phyloP scores from a whole-genome alignment of 495 filamentous ascomycete species.

The Tuber aestivum region DNA sequence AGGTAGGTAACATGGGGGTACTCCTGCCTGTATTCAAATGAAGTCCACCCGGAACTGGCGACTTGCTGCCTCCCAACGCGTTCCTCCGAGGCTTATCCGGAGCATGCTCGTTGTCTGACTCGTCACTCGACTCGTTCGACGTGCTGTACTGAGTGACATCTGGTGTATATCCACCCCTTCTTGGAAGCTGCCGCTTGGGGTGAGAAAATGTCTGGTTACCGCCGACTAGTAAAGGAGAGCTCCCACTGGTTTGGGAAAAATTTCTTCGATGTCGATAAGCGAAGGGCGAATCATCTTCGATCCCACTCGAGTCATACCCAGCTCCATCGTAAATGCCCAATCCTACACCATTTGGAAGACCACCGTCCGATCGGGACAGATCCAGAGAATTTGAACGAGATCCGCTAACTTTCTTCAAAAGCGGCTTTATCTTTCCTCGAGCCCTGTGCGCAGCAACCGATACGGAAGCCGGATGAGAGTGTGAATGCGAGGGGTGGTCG shows the following conservation, averaged over 20 bases:
- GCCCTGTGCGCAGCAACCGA: conserved; percentile 34
- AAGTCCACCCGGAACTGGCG: conserved; percentile 23
- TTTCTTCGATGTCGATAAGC: conserved; percentile 40
- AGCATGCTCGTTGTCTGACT: conserved; percentile 36
- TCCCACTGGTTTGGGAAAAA: conserved; percentile 34
- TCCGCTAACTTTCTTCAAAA: conserved; percentile 41
- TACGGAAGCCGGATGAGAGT: background rate
- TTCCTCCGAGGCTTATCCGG: conserved; percentile 25
- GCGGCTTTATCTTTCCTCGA: conserved; percentile 42
- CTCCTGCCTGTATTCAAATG: conserved; percentile 34
- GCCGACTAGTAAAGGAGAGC: conserved; percentile 33
- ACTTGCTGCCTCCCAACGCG: conserved; percentile 33
- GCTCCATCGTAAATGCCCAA: conserved; percentile 41
- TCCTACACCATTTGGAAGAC: conserved; percentile 38
- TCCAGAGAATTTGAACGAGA: conserved; percentile 40
- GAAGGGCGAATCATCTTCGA: conserved; percentile 40
- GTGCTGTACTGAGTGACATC: conserved; percentile 36
- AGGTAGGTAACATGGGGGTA: conserved; percentile 37
- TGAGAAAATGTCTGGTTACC: conserved; percentile 37
- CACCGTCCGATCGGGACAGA: conserved; percentile 41
- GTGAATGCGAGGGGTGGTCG: conserved; percentile 28
- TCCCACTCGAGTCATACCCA: conserved; percentile 39
- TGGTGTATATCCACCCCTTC: conserved; percentile 39
- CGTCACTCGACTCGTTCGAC: conserved; percentile 40
- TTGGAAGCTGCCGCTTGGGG: conserved; percentile 41